phyloP scores from a whole-genome alignment of 1,284 basidiomycete genomes.

The Trichosporon inkin region DNA sequence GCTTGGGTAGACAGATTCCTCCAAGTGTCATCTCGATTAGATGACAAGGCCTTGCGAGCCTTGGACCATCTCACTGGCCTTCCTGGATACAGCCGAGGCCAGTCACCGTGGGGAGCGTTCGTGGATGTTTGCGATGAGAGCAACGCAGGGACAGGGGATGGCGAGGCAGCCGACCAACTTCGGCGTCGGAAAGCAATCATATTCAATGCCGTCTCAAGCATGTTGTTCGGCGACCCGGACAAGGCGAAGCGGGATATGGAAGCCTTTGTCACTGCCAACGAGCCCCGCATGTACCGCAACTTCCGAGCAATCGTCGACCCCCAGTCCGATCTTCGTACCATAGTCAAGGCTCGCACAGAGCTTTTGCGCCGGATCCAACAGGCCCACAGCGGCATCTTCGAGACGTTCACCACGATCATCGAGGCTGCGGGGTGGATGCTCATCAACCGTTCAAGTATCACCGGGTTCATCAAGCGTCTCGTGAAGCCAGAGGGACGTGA shows the following conservation, averaged over 20 bases:
- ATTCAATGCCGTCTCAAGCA: slow-evolving; percentile 51
- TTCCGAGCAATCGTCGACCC: slow-evolving; percentile 75
- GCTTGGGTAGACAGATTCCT: slow-evolving; percentile 83
- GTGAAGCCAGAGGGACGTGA: slow-evolving; percentile 41
- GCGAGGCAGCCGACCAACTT: slow-evolving; percentile 62
- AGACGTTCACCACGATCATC: slow-evolving; percentile 70
- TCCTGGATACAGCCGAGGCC: slow-evolving; percentile 51
- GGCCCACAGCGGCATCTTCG: slow-evolving; percentile 58
- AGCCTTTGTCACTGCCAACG: slow-evolving; percentile 80
- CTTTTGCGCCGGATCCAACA: slow-evolving; percentile 71
- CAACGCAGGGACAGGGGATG: slow-evolving; percentile 66
- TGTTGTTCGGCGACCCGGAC: slow-evolving; percentile 61
- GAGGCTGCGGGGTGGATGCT: slow-evolving; percentile 68
- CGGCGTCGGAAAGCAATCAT: slow-evolving; percentile 58
- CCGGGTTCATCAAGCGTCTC: slow-evolving; percentile 65
- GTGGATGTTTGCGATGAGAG: slow-evolving; percentile 67
- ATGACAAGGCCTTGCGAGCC: slow-evolving; percentile 58
- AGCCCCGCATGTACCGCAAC: slow-evolving; percentile 77
- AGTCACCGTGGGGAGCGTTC: slow-evolving; percentile 53
- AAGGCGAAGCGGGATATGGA: slow-evolving; percentile 75
- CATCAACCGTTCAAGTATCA: slow-evolving; percentile 78
- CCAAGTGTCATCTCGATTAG: slow-evolving; percentile 67
- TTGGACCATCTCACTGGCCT: slow-evolving; percentile 62
- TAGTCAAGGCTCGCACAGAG: slow-evolving; percentile 77
- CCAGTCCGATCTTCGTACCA: slow-evolving; percentile 72